Conservation (phyloP, 345 rosid genomes). For the Bruguiera sexangula region DNA sequence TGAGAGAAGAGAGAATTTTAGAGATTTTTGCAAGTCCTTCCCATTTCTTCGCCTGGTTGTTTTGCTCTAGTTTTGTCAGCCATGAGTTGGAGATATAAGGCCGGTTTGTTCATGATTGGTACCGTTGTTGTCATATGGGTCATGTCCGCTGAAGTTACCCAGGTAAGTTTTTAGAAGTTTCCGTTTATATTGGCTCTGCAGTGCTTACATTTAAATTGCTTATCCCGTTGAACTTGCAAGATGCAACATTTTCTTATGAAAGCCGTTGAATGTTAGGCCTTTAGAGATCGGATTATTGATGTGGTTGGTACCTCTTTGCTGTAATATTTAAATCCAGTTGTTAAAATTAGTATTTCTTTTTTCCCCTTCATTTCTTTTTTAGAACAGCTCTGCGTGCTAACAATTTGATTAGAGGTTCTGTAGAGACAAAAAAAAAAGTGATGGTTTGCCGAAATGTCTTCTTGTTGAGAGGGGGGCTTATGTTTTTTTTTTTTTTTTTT, state of each 20-base stretch:
- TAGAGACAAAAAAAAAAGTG: no score
- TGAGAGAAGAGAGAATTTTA: no score
- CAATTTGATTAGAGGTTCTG: no score
- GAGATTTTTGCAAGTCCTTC: conserved; percentile 25
- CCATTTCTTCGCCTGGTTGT: background rate
- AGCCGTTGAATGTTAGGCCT: background rate
- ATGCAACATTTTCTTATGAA: no score
- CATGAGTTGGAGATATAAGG: conserved; percentile 85
- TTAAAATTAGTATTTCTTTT: background rate
- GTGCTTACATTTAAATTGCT: background rate
- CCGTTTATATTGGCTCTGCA: background rate
- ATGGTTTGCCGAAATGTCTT: no score
- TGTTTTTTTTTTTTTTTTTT: background rate
- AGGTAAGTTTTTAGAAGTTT: conserved; percentile 14
- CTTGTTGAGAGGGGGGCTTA: no score
- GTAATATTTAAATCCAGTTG: conserved; percentile 4
- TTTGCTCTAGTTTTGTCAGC: conserved; percentile 12
- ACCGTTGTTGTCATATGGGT: conserved; percentile 80
- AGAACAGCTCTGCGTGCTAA: no score
- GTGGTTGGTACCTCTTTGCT: background rate
- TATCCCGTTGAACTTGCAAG: background rate
- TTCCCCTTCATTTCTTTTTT: no score
- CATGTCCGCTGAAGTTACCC: conserved; percentile 38
- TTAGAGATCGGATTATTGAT: background rate
- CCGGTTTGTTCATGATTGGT: conserved; percentile 79